phyloP scores from a whole-genome alignment of 129 eudicot genomes.

The Glebionis coronaria region DNA sequence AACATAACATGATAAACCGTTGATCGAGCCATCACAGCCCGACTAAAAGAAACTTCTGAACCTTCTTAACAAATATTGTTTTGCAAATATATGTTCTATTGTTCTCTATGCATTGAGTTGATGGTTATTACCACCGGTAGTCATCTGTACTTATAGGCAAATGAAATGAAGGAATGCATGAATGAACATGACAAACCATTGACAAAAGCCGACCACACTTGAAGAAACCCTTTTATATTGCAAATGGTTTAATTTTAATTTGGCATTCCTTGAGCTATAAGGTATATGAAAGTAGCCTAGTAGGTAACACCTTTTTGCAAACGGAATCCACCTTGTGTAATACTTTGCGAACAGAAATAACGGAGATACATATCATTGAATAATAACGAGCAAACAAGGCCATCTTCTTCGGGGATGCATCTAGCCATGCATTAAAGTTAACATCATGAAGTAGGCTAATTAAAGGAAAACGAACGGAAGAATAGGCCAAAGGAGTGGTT shows the following conservation, averaged over 20 bases:
- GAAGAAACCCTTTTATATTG: constrained; percentile 5
- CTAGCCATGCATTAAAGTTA: no score
- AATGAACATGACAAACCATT: not conserved
- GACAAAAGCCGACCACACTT: no score
- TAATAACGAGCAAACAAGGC: no score
- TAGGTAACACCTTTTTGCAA: no score
- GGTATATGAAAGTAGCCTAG: not conserved
- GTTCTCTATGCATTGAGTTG: constrained; percentile 17
- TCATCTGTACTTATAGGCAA: constrained; percentile 11
- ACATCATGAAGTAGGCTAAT: no score
- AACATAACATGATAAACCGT: constrained; percentile 28
- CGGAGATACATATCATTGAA: no score
- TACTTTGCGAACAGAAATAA: constrained; percentile 18
- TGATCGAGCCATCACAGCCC: constrained; percentile 34
- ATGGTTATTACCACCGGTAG: constrained; percentile 3
- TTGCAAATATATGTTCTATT: not conserved
- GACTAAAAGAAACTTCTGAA: not conserved
- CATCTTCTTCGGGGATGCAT: no score
- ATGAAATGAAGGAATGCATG: constrained; percentile 13
- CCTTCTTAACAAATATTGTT: not conserved
- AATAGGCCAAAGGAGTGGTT: no score
- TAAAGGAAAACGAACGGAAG: no score
- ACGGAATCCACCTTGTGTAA: not conserved
- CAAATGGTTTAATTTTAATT: constrained; percentile 18
- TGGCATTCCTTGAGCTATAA: constrained; percentile 14